Conservation (phyloP, 75 land plant genomes). For the Sequoiadendron giganteum region DNA sequence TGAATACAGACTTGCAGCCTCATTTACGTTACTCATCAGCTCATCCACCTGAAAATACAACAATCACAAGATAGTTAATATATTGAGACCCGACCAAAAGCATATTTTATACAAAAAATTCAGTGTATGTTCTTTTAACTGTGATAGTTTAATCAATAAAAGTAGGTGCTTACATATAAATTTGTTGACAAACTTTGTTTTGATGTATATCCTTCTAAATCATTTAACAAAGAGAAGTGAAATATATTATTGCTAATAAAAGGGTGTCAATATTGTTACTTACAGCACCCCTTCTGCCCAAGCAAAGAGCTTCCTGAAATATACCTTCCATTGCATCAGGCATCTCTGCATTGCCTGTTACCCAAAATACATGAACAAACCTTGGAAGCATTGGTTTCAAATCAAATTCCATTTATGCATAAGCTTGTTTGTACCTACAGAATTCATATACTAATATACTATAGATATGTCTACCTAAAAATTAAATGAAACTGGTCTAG, state of each 20-base stretch:
- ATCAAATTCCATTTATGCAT: neutral
- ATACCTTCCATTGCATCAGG: conserved; percentile 96
- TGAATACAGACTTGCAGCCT: conserved; percentile 59
- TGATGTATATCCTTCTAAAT: neutral
- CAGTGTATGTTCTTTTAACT: neutral
- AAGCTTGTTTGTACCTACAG: neutral
- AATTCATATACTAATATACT: neutral
- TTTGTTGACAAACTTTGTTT: neutral
- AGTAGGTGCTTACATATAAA: neutral
- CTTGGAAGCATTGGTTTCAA: neutral
- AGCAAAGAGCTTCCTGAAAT: conserved; percentile 75
- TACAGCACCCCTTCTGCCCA: conserved; percentile 81
- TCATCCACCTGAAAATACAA: conserved; percentile 59
- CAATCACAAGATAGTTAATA: neutral
- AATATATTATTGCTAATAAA: neutral
- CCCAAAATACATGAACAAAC: neutral
- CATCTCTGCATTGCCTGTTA: conserved; percentile 74
- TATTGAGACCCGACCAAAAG: neutral
- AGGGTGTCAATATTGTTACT: conserved; percentile 21
- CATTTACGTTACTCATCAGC: conserved; percentile 65
- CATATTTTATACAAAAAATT: neutral
- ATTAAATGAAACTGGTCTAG: neutral
- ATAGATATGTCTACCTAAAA: neutral
- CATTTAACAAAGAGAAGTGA: neutral
- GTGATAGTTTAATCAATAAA: neutral